phyloP scores from a whole-genome alignment of 805 yeast genomes.

The Saccharomycopsis oosterbeekiorum region DNA sequence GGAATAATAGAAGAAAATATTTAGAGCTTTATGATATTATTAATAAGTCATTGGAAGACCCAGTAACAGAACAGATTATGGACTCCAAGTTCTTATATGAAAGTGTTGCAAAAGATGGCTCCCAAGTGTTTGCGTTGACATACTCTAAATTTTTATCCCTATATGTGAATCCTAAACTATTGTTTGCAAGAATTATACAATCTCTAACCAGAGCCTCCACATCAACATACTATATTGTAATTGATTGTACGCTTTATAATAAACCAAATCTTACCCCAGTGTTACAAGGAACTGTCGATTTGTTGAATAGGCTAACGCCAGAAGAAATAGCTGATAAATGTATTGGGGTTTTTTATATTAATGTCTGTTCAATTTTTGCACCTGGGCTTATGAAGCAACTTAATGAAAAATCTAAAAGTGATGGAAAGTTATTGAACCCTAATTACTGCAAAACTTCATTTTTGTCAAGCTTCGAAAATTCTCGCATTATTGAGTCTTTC shows the following conservation, averaged over 20 bases:
- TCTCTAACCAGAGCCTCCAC: conserved; percentile 10
- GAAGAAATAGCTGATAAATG: conserved; percentile 43
- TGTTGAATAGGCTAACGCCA: conserved; percentile 41
- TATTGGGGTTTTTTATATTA: conserved; percentile 36
- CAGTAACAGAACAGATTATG: conserved; percentile 28
- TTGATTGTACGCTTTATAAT: conserved; percentile 60
- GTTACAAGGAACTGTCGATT: conserved; percentile 24
- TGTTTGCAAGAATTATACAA: conserved; percentile 38
- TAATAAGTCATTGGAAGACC: conserved; percentile 50
- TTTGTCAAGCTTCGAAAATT: conserved; percentile 28
- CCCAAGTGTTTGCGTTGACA: conserved; percentile 53
- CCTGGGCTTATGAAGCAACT: not conserved
- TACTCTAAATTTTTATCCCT: conserved; percentile 43
- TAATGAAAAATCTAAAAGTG: not conserved
- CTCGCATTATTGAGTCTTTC: conserved; percentile 32
- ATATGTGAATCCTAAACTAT: conserved; percentile 57
- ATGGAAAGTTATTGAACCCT: conserved; percentile 19
- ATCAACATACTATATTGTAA: conserved; percentile 44
- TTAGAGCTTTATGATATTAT: conserved; percentile 60
- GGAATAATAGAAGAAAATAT: conserved; percentile 38
- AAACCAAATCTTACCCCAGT: conserved; percentile 23
- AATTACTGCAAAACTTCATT: conserved; percentile 21
- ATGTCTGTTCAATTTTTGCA: conserved; percentile 13
- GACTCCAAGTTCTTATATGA: conserved; percentile 46
- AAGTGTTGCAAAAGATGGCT: conserved; percentile 62